phyloP scores from a whole-genome alignment of 352 stramenopile genomes.

The Pythium coloratum region DNA sequence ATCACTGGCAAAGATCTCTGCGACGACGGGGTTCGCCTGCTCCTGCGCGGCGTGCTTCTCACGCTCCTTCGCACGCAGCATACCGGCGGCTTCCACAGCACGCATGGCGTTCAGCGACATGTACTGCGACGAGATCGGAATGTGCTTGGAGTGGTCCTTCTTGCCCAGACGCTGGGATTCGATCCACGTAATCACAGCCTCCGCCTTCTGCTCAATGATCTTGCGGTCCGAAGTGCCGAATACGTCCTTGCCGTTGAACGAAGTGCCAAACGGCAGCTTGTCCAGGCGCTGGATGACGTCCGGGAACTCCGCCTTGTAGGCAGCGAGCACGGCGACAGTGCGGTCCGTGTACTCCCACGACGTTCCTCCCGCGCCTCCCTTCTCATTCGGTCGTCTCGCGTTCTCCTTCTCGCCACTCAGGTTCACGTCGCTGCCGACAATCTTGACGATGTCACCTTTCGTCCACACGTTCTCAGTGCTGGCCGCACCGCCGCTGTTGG shows the following conservation, averaged over 20 bases:
- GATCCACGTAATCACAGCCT: constrained; percentile 92
- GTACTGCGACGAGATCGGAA: constrained; percentile 92
- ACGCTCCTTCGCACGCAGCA: constrained; percentile 62
- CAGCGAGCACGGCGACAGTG: constrained; percentile 92
- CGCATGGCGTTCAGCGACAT: constrained; percentile 91
- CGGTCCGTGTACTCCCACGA: constrained; percentile 98
- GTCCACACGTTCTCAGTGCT: constrained; percentile 78
- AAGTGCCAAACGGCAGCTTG: constrained; percentile 84
- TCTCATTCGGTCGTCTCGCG: constrained; percentile 21
- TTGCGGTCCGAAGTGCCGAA: constrained; percentile 77
- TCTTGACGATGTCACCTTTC: constrained; percentile 90
- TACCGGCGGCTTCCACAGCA: constrained; percentile 89
- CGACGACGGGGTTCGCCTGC: constrained; percentile 39
- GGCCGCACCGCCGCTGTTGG: constrained; percentile 1
- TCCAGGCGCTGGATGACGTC: constrained; percentile 89
- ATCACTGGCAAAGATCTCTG: constrained; percentile 43
- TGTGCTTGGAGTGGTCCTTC: constrained; percentile 87
- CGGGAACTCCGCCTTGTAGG: constrained; percentile 94
- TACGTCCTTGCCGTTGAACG: constrained; percentile 87
- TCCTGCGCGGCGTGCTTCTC: constrained; percentile 45
- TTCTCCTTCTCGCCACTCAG: constrained; percentile 38
- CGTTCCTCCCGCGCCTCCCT: constrained; percentile 22
- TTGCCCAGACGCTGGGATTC: constrained; percentile 87
- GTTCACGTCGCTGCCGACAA: constrained; percentile 83
- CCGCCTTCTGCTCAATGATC: constrained; percentile 63